Base-by-base conservation (phyloP, 129 eudicot genomes). In the Flaveria brownii region DNA sequence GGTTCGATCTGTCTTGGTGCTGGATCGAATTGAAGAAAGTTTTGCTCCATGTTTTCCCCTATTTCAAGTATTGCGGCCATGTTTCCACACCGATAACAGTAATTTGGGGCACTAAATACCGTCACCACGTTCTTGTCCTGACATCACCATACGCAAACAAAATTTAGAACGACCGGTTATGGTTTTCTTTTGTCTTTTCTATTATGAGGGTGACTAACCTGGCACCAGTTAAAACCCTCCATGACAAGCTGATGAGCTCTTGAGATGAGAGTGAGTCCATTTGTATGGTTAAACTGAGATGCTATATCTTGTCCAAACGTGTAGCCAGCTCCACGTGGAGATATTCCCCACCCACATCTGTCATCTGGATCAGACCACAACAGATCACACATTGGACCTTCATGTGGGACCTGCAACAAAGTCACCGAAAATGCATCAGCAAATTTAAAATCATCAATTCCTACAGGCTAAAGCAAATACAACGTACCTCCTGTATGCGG, bases 1-100 rank as follows among this genome's bases (percentile, higher is more conserved):
- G 98, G 98, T 78, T 93, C 97, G 64, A 90, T 93, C 85, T 90
- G 98, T 54, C 96, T 81, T 30, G 98, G 98, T 6, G 97, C 98
- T 6, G 98, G 98, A 60, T 93, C 98, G 62, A 93, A 93, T 49
- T 93, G 98, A 67, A 93, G 96, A 81, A 93, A 90, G 64, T 90
- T 93, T 75, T 88, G 96, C 42, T 93, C 98, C 98, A 93, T 93
- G 72, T 90, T 88, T 78, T 93, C 98, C 68, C 98, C 98, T 23
- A 93, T 90, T 84, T 90, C 95, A 9, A 92, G 92, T 16, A 92
- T 89, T 26, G 91, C 91, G 72, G 96, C 96, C 97, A 89, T 92
- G 67, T 92, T 92, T 30, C 96, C 96, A 56, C 97, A 92, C 2
- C 97, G 86, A 71, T 92, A 92, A 62, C 96, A 91, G 65, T 91